Base-by-base conservation (phyloP, 2,329 filamentous ascomycete genomes). In the Hymenoscyphus fraxineus region DNA sequence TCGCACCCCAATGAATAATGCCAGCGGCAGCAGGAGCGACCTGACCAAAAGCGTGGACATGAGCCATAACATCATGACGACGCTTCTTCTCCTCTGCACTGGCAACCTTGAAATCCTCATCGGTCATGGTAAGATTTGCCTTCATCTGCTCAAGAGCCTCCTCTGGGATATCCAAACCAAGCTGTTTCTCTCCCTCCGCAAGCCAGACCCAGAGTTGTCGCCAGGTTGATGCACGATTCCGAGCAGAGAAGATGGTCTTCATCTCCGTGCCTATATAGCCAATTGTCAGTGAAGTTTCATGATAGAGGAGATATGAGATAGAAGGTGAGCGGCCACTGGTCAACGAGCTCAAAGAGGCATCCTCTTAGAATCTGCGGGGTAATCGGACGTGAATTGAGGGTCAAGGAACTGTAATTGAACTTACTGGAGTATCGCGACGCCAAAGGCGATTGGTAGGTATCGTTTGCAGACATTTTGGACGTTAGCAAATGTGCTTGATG, bases 131-230 rank as follows among this genome's bases (percentile, higher is more conserved):
- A 44, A 93, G 80, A 66, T 93, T 83, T 31, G 85, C 83, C 68
- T 85, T 82, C 85, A 96, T 90, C 77, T 92, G 84, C 65, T 88
- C 83, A 60, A 97, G 81, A 10, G 93, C 92, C 73, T 93, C 86
- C 19, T 83, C 76, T 13, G 85, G 87, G 74, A 96, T 93, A 9
- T 84, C 80, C 58, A 96, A 84, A 2, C 92, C 92, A 1, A 96
- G 84, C 77, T 93, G 89, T 76, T 88, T 88, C 81, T 97, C 89
- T 15, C 84, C 82, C 80, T 96, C 89, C 32, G 93, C 93, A 19
- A 97, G 88, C 78, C 84, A 88, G 55, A 94, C 80, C 93, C 93
- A 97, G 13, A 64, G 58, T 60, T 66, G 58, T 68, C 93, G 87
- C 92, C 92, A 96, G 63, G 87, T 92, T 54, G 86, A 88, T 76